These are phyloP conservation scores for Termitomyces heimii DNA, from an alignment of 768 basidiomycete species.

Conservation along the genomic window DNA sequence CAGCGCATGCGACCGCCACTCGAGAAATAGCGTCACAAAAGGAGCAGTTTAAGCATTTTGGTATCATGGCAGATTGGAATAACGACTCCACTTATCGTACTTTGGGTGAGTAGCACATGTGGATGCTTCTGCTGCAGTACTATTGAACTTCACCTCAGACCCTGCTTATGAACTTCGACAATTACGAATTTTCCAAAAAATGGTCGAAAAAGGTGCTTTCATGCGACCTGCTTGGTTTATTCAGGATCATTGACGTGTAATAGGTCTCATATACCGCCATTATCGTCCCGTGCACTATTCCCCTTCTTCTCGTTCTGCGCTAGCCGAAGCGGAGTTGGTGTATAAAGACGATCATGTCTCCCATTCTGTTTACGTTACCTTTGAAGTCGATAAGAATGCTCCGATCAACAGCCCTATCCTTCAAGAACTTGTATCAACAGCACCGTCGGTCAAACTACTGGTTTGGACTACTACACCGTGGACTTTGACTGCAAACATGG, in stretches of 20 bases:
- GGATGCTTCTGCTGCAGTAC: neutral
- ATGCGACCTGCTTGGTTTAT: neutral
- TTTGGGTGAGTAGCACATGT: slow-evolving; percentile 46
- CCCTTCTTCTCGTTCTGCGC: slow-evolving; percentile 87
- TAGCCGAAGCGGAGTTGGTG: slow-evolving; percentile 91
- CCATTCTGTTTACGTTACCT: slow-evolving; percentile 81
- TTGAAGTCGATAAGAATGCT: slow-evolving; percentile 44
- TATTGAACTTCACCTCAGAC: slow-evolving; percentile 39
- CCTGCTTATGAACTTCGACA: slow-evolving; percentile 86
- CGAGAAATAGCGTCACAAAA: slow-evolving; percentile 73
- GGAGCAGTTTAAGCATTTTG: slow-evolving; percentile 73
- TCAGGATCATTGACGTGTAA: neutral
- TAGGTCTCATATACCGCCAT: slow-evolving; percentile 79
- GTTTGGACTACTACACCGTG: slow-evolving; percentile 99
- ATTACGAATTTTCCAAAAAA: slow-evolving; percentile 74
- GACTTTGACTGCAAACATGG: slow-evolving; percentile 96
- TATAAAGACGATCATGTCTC: slow-evolving; percentile 90
- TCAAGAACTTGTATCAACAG: slow-evolving; percentile 24
- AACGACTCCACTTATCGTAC: slow-evolving; percentile 74
- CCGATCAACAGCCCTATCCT: slow-evolving; percentile 18
- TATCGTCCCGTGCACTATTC: slow-evolving; percentile 93
- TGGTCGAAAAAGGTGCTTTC: slow-evolving; percentile 76
- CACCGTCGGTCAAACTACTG: slow-evolving; percentile 44
- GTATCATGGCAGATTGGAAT: slow-evolving; percentile 91
- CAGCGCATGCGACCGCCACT: slow-evolving; percentile 67